A percentile compares a stretch with the other conserved stretches of the same genome.
Conservation (phyloP, 352 stramenopile genomes). For the Phytopythium ostracodes region DNA sequence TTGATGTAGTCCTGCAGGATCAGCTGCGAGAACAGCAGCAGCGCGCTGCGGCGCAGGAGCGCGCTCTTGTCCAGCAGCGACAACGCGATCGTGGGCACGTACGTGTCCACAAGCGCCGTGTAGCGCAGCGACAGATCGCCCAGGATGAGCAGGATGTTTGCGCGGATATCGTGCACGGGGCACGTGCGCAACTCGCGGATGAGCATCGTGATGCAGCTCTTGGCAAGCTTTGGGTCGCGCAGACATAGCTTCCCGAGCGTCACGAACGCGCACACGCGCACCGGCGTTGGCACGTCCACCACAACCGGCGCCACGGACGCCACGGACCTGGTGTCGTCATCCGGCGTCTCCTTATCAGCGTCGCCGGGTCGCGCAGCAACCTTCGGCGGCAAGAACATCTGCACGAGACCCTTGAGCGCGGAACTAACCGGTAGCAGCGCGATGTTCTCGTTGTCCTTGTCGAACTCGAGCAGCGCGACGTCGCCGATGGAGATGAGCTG, state of each 20-base stretch:
- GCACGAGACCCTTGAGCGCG: slow-evolving; percentile 54
- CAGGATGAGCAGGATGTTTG: slow-evolving; percentile 96
- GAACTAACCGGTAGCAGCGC: slow-evolving; percentile 50
- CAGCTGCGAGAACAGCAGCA: slow-evolving; percentile 95
- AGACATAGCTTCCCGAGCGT: slow-evolving; percentile 95
- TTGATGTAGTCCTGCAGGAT: slow-evolving; percentile 99
- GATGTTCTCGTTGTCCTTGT: slow-evolving; percentile 69
- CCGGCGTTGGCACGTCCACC: slow-evolving; percentile 47
- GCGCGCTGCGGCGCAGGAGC: slow-evolving; percentile 90
- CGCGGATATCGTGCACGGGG: slow-evolving; percentile 85
- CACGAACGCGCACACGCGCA: slow-evolving; percentile 92
- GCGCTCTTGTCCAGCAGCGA: slow-evolving; percentile 89
- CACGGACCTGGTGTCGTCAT: slow-evolving; percentile 13
- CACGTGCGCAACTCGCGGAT: slow-evolving; percentile 91
- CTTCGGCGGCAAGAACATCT: slow-evolving; percentile 73
- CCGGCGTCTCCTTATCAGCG: slow-evolving; percentile 15
- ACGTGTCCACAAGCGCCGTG: slow-evolving; percentile 94
- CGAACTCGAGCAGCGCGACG: slow-evolving; percentile 74
- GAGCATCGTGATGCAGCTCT: slow-evolving; percentile 93
- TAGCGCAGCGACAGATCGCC: slow-evolving; percentile 96
- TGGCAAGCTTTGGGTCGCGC: slow-evolving; percentile 91
- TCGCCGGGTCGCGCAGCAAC: slow-evolving; percentile 30
- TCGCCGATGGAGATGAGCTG: slow-evolving; percentile 80
- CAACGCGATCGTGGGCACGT: slow-evolving; percentile 94
- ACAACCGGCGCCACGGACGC: slow-evolving; percentile 5